Base-by-base conservation (phyloP, 2,329 filamentous ascomycete genomes). In the Nemania sp. region DNA sequence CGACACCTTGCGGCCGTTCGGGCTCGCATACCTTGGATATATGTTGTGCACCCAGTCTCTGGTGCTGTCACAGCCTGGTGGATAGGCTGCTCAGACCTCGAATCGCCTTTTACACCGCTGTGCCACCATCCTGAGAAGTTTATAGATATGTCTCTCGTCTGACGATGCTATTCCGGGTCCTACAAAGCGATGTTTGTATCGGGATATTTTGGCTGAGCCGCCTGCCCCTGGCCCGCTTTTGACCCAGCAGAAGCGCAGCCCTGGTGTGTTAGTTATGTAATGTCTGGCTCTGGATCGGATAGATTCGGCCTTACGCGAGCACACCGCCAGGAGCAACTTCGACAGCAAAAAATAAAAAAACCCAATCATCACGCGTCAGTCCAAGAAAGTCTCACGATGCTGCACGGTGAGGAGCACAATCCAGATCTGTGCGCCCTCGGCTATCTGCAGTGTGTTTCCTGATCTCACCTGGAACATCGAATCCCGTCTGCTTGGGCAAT, bases 351-450 rank as follows among this genome's bases (percentile, higher is more conserved):
- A 14, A 31, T 30, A 22, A 33, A 31, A 49, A n/a, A 46, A 31
- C 19, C 57, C 57, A 56, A 54, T 56, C 52, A 52, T 56, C 51
- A 63, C 45, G 51, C 55, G 30, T 48, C 57, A 39, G 55, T 50
- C 48, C 48, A 53, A 61, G 56, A 57, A 69, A 66, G 57, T 70
- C 67, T 70, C 60, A 64, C 60, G 64, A 68, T 68, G 60, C 65
- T 67, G 64, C 61, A 62, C 57, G 50, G 47, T 59, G 51, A 62
- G 59, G 60, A 58, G 60, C 58, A 68, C 64, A 60, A 63, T 28
- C 46, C 46, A 64, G 66, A 68, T 68, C 66, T 68, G 66, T 68
- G 61, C 53, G 24, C 66, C 66, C 53, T 66, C 66, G 66, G 66
- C 59, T 68, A 66, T 68, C 66, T 66, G 65, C 66, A 67, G 64